Percentiles rank a stretch among this genome's conserved stretches.
Conservation (phyloP, 1,284 basidiomycete species). For the Apiotrichum mycotoxinovorans region DNA sequence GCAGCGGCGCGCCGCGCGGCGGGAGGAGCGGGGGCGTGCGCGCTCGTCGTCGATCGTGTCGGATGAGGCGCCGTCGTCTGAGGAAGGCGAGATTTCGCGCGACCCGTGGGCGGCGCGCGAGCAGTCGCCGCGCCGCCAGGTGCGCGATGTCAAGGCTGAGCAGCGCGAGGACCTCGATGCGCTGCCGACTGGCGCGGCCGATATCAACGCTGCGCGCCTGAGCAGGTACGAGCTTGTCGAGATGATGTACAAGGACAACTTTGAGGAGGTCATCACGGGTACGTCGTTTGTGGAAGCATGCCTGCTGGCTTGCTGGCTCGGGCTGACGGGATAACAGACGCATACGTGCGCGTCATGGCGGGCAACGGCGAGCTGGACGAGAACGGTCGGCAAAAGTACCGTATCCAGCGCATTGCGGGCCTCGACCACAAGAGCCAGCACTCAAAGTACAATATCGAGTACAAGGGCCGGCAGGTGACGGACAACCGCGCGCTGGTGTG, state of each 20-base stretch:
- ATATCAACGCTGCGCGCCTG: slow-evolving; percentile 68
- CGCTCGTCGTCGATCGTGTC: slow-evolving; percentile 30
- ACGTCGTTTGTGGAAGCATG: slow-evolving; percentile 3
- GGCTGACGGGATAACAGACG: slow-evolving; percentile 60
- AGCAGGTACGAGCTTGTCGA: slow-evolving; percentile 69
- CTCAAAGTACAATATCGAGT: slow-evolving; percentile 68
- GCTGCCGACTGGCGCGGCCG: slow-evolving; percentile 64
- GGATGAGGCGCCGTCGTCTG: slow-evolving; percentile 32
- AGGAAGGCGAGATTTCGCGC: slow-evolving; percentile 69
- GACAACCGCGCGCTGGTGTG: slow-evolving; percentile 65
- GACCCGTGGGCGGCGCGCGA: slow-evolving; percentile 55
- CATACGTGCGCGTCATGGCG: slow-evolving; percentile 74
- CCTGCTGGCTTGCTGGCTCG: background rate
- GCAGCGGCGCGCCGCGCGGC: slow-evolving; percentile 27
- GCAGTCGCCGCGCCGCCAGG: slow-evolving; percentile 12
- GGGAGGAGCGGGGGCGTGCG: slow-evolving; percentile 58
- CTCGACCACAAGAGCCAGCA: slow-evolving; percentile 18
- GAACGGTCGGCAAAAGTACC: slow-evolving; percentile 64
- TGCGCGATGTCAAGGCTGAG: slow-evolving; percentile 56
- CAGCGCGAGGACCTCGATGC: slow-evolving; percentile 61
- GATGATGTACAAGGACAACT: slow-evolving; percentile 35
- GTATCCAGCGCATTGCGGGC: slow-evolving; percentile 67
- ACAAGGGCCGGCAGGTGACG: slow-evolving; percentile 49
- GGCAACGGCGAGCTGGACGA: slow-evolving; percentile 57
- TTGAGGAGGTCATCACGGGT: slow-evolving; percentile 31